Percentiles rank a stretch among this genome's conserved stretches.
Evolutionary conservation across 2,329 filamentous ascomycete genomes (phyloP).

Genomic region (Sporothrix dimorphospora): DNA sequence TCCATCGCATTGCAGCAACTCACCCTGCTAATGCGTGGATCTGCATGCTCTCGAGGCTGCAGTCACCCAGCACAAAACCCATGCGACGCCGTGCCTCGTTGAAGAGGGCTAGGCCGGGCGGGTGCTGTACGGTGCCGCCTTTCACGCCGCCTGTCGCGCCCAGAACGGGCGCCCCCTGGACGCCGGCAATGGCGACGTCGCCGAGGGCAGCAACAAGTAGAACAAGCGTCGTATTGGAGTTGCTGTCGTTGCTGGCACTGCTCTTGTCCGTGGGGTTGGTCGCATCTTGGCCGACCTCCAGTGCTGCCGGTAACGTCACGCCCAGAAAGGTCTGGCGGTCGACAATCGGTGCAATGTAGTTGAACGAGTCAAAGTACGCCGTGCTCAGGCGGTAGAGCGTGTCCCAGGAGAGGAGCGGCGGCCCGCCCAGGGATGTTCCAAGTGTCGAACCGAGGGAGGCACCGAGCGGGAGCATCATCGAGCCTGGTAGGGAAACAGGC

Average conservation of each 20-base stretch:
- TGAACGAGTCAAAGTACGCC: constrained; percentile 63
- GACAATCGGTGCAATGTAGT: constrained; percentile 61
- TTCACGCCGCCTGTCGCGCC: constrained; percentile 55
- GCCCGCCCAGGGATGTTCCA: constrained; percentile 14
- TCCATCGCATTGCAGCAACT: constrained; percentile 30
- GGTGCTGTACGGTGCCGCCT: constrained; percentile 52
- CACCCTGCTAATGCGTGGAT: constrained; percentile 60
- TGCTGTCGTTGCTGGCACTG: constrained; percentile 53
- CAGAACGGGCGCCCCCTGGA: constrained; percentile 51
- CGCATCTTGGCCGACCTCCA: constrained; percentile 35
- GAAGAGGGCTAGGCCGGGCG: constrained; percentile 62
- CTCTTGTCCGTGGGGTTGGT: neutral
- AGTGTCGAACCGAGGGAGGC: constrained; percentile 4
- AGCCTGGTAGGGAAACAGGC: neutral
- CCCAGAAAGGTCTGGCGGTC: constrained; percentile 59
- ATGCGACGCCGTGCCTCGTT: constrained; percentile 65
- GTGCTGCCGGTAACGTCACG: constrained; percentile 50
- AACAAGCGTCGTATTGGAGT: constrained; percentile 54
- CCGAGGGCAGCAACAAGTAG: constrained; percentile 63
- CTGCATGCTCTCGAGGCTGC: constrained; percentile 62
- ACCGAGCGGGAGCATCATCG: neutral
- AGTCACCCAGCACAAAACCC: constrained; percentile 59
- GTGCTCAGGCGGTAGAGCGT: constrained; percentile 55
- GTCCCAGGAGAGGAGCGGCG: constrained; percentile 48
- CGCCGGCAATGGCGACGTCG: constrained; percentile 58